Conservation (phyloP, 768 basidiomycete species). For the Cystobasidium ongulense region DNA sequence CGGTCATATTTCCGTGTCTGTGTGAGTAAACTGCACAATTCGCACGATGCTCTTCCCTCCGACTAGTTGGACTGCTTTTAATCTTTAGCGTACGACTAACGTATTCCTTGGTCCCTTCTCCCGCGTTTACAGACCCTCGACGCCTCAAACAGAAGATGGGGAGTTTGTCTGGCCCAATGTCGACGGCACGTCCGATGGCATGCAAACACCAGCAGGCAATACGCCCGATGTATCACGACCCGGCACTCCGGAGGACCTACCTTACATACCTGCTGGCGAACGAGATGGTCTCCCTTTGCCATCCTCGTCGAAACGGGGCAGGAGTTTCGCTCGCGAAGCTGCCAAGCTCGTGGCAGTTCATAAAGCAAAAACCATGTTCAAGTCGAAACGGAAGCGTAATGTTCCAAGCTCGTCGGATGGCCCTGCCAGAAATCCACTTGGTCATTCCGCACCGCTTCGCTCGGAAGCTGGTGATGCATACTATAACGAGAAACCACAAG, state of each 20-base stretch:
- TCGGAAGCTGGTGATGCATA: background rate
- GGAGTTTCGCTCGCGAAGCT: slow-evolving; percentile 28
- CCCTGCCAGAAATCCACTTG: background rate
- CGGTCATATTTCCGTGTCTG: slow-evolving; percentile 7
- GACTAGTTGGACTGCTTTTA: background rate
- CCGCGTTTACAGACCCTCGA: background rate
- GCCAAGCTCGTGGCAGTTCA: slow-evolving; percentile 20
- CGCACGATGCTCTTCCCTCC: background rate
- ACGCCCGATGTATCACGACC: slow-evolving; percentile 24
- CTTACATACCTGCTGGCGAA: slow-evolving; percentile 23
- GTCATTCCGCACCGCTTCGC: background rate
- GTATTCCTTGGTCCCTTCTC: background rate
- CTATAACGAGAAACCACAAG: slow-evolving; percentile 6
- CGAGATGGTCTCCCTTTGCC: slow-evolving; percentile 31
- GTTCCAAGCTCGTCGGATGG: background rate
- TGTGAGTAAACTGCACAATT: background rate
- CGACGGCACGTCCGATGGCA: slow-evolving; percentile 10
- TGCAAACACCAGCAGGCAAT: background rate
- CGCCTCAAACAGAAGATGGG: background rate
- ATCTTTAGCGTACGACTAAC: background rate
- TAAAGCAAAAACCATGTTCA: slow-evolving; percentile 31
- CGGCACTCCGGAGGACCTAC: slow-evolving; percentile 5
- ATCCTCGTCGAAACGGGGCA: background rate
- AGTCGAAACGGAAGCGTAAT: background rate
- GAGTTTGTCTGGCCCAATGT: background rate